Evolutionary conservation across 768 basidiomycete species (phyloP).

Genomic region (Pisolithus marmoratus): DNA sequence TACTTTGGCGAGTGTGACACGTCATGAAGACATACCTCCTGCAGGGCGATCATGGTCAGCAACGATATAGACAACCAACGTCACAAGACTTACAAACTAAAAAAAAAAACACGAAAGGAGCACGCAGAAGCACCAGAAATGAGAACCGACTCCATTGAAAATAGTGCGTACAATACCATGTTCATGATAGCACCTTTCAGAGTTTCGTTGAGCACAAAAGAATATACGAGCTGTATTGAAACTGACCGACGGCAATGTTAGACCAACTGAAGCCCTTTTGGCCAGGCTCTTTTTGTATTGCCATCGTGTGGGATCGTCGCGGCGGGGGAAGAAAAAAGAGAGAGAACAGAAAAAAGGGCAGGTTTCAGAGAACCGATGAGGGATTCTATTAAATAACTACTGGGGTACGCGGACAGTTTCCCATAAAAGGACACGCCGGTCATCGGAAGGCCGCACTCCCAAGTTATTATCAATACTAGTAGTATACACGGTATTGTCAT

Average conservation of each 20-base stretch:
- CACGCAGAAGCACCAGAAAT: slow-evolving; percentile 4
- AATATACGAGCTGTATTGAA: slow-evolving; percentile 7
- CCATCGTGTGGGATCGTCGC: slow-evolving; percentile 45
- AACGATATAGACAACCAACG: not conserved
- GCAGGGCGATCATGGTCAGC: slow-evolving; percentile 12
- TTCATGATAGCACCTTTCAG: slow-evolving; percentile 91
- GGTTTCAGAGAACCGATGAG: not conserved
- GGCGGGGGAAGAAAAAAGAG: slow-evolving; percentile 8
- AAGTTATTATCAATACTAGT: too few relatives aligned
- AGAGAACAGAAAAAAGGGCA: slow-evolving; percentile 5
- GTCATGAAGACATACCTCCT: slow-evolving; percentile 63
- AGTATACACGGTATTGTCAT: too few relatives aligned
- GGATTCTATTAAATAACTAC: not conserved
- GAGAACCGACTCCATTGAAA: slow-evolving; percentile 16
- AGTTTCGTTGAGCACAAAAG: slow-evolving; percentile 13
- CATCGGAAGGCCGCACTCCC: too few relatives aligned
- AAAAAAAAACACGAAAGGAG: not conserved
- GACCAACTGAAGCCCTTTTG: slow-evolving; percentile 92
- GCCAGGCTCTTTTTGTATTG: slow-evolving; percentile 79
- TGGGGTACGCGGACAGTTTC: not conserved
- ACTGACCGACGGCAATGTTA: slow-evolving; percentile 89
- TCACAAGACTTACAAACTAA: slow-evolving; percentile 41
- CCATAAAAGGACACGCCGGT: not conserved
- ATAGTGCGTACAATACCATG: slow-evolving; percentile 63
- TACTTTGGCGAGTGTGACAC: not conserved